These are phyloP conservation scores for Pinus tabuliformis DNA, from an alignment of 75 land plant genomes.

Conservation along the genomic window DNA sequence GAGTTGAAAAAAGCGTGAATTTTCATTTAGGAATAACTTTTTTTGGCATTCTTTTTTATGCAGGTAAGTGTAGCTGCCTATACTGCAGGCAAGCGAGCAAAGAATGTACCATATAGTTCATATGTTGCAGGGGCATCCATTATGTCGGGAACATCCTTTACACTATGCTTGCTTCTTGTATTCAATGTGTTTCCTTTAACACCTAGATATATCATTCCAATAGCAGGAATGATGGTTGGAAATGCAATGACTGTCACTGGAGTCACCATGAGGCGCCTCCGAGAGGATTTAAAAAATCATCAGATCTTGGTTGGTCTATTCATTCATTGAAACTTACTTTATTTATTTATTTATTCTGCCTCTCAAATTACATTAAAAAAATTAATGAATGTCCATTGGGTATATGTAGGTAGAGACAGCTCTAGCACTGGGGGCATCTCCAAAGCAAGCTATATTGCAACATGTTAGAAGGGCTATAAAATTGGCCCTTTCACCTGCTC, in stretches of 20 bases:
- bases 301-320: conserved; percentile 49
- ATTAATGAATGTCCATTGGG: neutral
- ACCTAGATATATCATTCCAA: conserved; percentile 90
- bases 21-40: neutral
- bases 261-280: conserved; percentile 83
- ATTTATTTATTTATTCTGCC: neutral
- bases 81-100: conserved; percentile 90
- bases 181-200: conserved; percentile 85
- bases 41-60: neutral
- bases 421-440: conserved; percentile 91
- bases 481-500: conserved; percentile 72
- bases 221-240: conserved; percentile 96
- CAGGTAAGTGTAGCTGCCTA: conserved; percentile 87
- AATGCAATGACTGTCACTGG: conserved; percentile 97
- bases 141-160: conserved; percentile 70
- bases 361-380: neutral
- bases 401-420: conserved; percentile 83
- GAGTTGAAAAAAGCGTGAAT: neutral
- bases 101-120: conserved; percentile 73
- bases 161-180: conserved; percentile 67
- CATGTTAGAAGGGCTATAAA: conserved; percentile 82
- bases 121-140: conserved; percentile 80
- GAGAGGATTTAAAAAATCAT: conserved; percentile 82
- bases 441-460: conserved; percentile 73
- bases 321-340: neutral